Percentiles rank a stretch among this genome's conserved stretches.
phyloP scores from a whole-genome alignment of 768 basidiomycete species.

The Leccinum disarticulatum region DNA sequence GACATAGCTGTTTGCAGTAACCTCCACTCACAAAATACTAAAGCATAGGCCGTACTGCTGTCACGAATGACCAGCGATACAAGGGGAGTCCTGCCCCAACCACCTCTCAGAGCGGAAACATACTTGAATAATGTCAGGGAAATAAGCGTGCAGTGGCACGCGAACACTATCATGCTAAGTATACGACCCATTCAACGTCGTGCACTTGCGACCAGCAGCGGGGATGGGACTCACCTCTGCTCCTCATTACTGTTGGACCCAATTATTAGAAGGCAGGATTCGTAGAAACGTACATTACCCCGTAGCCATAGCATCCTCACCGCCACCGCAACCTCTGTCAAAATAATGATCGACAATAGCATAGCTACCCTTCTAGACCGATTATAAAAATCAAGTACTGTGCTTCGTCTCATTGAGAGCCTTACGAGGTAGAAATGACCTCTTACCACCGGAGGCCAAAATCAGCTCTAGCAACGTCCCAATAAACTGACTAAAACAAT shows the following conservation, averaged over 20 bases:
- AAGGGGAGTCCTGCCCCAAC: conserved; percentile 19
- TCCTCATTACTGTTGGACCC: too few species aligned
- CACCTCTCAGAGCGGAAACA: conserved; percentile 9
- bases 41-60: conserved; percentile 9
- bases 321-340: neutral
- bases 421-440: neutral
- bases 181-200: too few species aligned
- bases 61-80: conserved; percentile 21
- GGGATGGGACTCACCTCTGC: too few species aligned
- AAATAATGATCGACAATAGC: conserved; percentile 5
- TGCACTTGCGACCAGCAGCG: too few species aligned
- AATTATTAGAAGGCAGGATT: too few species aligned
- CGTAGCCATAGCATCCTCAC: too few species aligned
- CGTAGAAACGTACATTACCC: too few species aligned
- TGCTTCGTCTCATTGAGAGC: neutral
- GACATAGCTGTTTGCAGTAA: too few species aligned
- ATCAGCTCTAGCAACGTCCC: conserved; percentile 15
- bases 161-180: too few species aligned
- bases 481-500: conserved; percentile 5
- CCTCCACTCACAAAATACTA: conserved; percentile 10
- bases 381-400: conserved; percentile 24
- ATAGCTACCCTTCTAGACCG: conserved; percentile 14
- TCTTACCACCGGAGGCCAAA: conserved; percentile 17
- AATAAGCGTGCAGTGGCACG: conserved; percentile 15
- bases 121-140: conserved; percentile 23